Evolutionary conservation across 176 grass and related monocot genomes (phyloP).

Genomic region (Ensete glaucum): DNA sequence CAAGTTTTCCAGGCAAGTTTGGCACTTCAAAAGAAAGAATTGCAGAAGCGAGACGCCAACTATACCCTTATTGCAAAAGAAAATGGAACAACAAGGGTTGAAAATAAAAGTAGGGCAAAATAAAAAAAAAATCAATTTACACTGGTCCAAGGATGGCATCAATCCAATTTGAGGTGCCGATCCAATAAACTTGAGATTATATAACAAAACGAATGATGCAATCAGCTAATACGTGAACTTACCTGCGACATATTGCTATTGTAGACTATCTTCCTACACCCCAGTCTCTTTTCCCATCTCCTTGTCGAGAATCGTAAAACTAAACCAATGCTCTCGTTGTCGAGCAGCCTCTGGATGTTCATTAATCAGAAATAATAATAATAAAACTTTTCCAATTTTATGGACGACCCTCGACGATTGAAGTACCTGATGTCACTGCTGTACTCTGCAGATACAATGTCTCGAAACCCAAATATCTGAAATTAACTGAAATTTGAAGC

Average conservation of each 20-base stretch:
- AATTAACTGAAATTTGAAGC: background rate
- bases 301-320: background rate
- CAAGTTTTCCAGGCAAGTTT: background rate
- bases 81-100: background rate
- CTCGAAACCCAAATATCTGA: background rate
- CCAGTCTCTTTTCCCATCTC: background rate
- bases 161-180: background rate
- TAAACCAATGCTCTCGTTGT: background rate
- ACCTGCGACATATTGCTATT: background rate
- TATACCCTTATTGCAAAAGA: background rate
- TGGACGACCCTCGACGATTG: background rate
- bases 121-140: constrained; percentile 2
- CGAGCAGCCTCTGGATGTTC: no score
- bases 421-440: background rate
- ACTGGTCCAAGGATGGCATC: background rate
- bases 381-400: background rate
- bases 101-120: background rate
- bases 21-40: no score
- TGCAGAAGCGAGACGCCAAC: background rate
- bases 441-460: background rate
- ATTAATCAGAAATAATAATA: no score
- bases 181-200: background rate
- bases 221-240: background rate
- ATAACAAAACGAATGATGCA: background rate
- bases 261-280: background rate